Evolutionary conservation across 768 basidiomycete species (phyloP).

Genomic region (Hypholoma fasciculare): DNA sequence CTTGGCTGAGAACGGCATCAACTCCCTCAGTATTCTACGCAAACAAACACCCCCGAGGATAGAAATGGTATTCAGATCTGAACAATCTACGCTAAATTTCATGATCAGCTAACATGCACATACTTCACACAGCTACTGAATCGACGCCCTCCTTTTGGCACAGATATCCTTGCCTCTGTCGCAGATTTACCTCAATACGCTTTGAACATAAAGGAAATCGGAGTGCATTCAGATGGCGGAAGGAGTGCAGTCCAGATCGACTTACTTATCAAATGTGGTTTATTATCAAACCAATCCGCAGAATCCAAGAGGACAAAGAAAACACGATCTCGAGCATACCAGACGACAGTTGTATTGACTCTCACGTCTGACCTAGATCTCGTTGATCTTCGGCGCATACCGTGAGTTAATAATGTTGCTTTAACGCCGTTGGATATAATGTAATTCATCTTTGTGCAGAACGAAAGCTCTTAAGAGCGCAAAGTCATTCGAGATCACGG

Average conservation of each 20-base stretch:
- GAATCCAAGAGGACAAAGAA: slow-evolving; percentile 40
- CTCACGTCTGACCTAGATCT: slow-evolving; percentile 74
- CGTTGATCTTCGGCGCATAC: slow-evolving; percentile 78
- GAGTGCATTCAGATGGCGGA: slow-evolving; percentile 42
- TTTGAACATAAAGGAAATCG: slow-evolving; percentile 50
- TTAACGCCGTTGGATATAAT: background rate
- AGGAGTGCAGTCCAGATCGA: slow-evolving; percentile 56
- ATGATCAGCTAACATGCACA: background rate
- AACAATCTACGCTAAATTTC: background rate
- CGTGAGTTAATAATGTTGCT: slow-evolving; percentile 39
- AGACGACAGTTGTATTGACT: slow-evolving; percentile 74
- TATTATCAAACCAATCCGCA: slow-evolving; percentile 31
- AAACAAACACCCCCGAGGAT: slow-evolving; percentile 59
- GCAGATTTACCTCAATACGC: slow-evolving; percentile 68
- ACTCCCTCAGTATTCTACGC: slow-evolving; percentile 55
- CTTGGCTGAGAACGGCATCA: slow-evolving; percentile 73
- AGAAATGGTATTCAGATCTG: slow-evolving; percentile 50
- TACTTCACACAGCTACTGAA: slow-evolving; percentile 58
- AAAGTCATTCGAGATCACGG: slow-evolving; percentile 62
- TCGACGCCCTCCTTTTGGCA: slow-evolving; percentile 73
- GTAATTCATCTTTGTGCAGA: slow-evolving; percentile 34
- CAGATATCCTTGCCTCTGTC: slow-evolving; percentile 60
- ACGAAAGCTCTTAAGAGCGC: slow-evolving; percentile 63
- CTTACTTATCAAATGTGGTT: slow-evolving; percentile 57
- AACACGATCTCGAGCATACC: slow-evolving; percentile 32